Percentiles rank a stretch among this genome's conserved stretches.
Conservation (phyloP, 805 yeast species). For the Starmerella gropengiesseri region DNA sequence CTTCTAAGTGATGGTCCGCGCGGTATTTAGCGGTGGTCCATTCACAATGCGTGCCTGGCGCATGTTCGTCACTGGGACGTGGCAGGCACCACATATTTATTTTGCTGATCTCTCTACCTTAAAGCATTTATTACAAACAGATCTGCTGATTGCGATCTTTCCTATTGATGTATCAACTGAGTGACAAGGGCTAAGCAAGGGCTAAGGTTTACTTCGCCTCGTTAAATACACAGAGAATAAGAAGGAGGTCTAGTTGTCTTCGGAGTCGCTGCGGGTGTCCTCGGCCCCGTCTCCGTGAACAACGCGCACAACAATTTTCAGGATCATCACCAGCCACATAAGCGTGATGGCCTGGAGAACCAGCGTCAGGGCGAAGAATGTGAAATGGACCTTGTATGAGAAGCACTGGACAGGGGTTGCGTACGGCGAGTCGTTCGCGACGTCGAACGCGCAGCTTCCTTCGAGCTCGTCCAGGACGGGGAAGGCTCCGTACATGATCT, state of each 20-base stretch:
- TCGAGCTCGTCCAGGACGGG: conserved; percentile 35
- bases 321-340: conserved; percentile 66
- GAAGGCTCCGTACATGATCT: conserved; percentile 48
- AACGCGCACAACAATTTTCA: conserved; percentile 59
- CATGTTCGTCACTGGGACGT: no score
- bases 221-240: not conserved
- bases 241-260: conserved; percentile 23
- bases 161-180: no score
- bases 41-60: no score
- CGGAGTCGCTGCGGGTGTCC: conserved; percentile 77
- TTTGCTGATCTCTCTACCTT: no score
- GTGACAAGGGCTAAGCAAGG: no score
- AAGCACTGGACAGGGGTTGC: conserved; percentile 28
- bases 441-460: conserved; percentile 23
- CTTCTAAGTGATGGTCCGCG: no score
- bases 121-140: no score
- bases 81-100: no score
- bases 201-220: no score
- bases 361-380: conserved; percentile 46
- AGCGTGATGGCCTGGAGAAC: conserved; percentile 55
- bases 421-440: conserved; percentile 18
- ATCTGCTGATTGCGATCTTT: no score
- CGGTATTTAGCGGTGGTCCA: no score
- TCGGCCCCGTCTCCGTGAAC: conserved; percentile 67
- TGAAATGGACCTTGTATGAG: conserved; percentile 27